A percentile compares a stretch with the other conserved stretches of the same genome.
These are phyloP conservation scores for Aspergillus persii DNA, from an alignment of 2,329 filamentous ascomycete genomes.

Conservation along the genomic window DNA sequence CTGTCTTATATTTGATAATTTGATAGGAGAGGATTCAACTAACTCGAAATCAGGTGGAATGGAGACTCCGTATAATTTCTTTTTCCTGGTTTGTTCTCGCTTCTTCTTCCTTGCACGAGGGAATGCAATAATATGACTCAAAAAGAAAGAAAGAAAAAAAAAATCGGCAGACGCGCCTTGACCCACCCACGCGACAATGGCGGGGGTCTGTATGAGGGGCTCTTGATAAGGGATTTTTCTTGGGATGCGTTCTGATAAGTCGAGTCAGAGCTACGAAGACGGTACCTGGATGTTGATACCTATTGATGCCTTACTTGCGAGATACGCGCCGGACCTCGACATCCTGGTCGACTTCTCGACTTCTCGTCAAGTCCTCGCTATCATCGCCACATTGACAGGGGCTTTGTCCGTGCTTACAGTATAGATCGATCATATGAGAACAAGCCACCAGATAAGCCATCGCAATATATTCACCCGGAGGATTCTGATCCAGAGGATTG, in stretches of 20 bases:
- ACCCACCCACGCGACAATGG: conserved; percentile 24
- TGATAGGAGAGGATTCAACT: no score
- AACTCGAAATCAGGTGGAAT: no score
- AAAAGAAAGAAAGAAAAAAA: not conserved
- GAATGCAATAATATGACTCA: not conserved
- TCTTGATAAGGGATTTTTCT: conserved; percentile 15
- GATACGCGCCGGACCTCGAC: no score
- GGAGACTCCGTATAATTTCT: no score
- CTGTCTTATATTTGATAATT: no score
- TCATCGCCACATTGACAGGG: not conserved
- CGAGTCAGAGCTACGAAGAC: conserved; percentile 13
- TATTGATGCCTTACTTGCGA: no score
- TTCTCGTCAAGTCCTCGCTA: no score
- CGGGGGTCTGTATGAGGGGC: conserved; percentile 22
- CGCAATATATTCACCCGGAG: not conserved
- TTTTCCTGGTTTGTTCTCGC: not conserved
- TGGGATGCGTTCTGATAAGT: conserved; percentile 16
- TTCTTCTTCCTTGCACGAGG: not conserved
- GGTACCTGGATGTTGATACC: not conserved
- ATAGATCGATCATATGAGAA: no score
- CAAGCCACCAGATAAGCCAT: no score
- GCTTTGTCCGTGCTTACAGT: not conserved
- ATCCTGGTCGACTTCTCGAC: no score
- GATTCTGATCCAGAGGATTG: not conserved
- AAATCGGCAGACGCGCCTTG: conserved; percentile 22